Conservation (phyloP, 306 rosid genomes). For the peach (Prunus persica) region DNA sequence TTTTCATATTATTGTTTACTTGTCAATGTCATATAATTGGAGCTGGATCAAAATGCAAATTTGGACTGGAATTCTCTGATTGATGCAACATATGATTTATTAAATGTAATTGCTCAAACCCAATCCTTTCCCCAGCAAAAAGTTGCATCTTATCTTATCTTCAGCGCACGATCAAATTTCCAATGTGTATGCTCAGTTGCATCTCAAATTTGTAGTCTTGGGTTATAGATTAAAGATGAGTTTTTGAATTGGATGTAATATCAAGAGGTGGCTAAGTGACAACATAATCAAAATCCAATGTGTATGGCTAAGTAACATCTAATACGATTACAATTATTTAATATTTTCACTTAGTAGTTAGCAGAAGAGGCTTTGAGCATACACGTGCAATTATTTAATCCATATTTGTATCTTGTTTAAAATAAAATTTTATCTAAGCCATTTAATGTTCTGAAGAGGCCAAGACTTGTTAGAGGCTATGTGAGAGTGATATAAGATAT, state of each 20-base stretch:
- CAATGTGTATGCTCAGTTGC: background rate
- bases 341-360: background rate
- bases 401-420: background rate
- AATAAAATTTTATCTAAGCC: background rate
- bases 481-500: background rate
- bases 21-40: background rate
- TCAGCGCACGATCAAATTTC: background rate
- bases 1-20: constrained; percentile 16
- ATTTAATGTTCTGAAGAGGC: background rate
- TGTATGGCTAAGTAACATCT: background rate
- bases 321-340: too few relatives aligned
- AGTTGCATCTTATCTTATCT: constrained; percentile 1
- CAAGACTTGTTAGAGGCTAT: background rate
- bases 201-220: background rate
- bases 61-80: background rate
- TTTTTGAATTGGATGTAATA: background rate
- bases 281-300: background rate
- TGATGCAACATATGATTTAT: background rate
- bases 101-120: background rate
- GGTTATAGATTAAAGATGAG: background rate
- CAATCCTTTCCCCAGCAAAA: background rate
- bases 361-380: background rate
- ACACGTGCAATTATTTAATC: background rate
- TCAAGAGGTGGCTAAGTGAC: background rate
- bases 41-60: background rate